Conservation (phyloP, 805 yeast genomes). For the Wickerhamiella alocasiicola region DNA sequence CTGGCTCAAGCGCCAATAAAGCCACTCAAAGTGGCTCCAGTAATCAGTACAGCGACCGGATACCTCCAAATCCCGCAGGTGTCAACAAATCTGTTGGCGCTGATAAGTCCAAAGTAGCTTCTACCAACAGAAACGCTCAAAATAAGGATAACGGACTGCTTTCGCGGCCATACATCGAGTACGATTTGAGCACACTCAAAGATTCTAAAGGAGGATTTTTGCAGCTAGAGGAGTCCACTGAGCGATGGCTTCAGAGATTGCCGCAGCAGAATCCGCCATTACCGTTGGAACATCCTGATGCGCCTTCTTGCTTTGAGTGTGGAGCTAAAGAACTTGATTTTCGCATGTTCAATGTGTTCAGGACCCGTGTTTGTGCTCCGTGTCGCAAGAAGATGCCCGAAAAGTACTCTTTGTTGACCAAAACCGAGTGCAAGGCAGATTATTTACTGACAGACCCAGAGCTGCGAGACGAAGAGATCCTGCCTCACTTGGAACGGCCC, state of each 20-base stretch:
- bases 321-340: constrained; percentile 68
- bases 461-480: constrained; percentile 50
- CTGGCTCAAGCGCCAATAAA: no score
- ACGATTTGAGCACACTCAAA: constrained; percentile 78
- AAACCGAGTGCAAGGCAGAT: constrained; percentile 90
- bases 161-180: constrained; percentile 29
- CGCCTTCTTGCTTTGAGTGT: constrained; percentile 80
- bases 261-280: constrained; percentile 28
- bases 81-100: constrained; percentile 2
- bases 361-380: constrained; percentile 59
- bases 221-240: constrained; percentile 28
- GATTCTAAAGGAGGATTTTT: constrained; percentile 83
- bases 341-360: constrained; percentile 53
- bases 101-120: no score
- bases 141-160: constrained; percentile 15
- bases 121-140: constrained; percentile 5
- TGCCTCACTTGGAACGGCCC: constrained; percentile 75
- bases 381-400: constrained; percentile 70
- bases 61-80: background rate
- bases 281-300: constrained; percentile 45
- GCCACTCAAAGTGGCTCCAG: constrained; percentile 9
- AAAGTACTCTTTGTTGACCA: constrained; percentile 79
- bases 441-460: constrained; percentile 91
- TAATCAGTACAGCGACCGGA: no score
- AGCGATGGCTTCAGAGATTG: constrained; percentile 21